Conservation (phyloP, 257 asterid genomes). For the Solanum infundibuliforme region DNA sequence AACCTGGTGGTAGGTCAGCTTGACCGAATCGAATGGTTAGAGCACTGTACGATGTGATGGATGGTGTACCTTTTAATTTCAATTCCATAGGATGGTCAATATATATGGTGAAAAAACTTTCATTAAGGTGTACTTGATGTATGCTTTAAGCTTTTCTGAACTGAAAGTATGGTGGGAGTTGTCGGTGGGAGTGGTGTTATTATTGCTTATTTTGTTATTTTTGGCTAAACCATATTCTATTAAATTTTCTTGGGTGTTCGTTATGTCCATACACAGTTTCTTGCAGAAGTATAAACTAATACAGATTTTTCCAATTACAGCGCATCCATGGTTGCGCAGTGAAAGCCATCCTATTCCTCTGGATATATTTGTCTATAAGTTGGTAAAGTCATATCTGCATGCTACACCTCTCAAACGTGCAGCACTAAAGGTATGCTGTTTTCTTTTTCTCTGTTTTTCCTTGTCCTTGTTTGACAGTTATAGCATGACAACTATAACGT, state of each 20-base stretch:
- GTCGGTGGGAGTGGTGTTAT: background rate
- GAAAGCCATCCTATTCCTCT: slow-evolving; percentile 84
- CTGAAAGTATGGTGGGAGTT: background rate
- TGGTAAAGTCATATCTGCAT: slow-evolving; percentile 70
- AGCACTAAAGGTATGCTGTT: slow-evolving; percentile 62
- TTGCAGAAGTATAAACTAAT: background rate
- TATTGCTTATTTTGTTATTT: background rate
- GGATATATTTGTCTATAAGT: slow-evolving; percentile 72
- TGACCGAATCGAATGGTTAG: background rate
- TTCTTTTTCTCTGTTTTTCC: background rate
- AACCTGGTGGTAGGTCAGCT: background rate
- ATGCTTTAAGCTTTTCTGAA: background rate
- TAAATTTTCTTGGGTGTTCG: background rate
- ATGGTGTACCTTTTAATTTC: background rate
- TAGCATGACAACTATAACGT: background rate
- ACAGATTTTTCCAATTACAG: slow-evolving; percentile 28
- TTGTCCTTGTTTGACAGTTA: background rate
- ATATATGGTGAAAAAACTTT: background rate
- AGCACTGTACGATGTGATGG: background rate
- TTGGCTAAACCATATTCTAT: background rate
- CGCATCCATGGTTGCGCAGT: slow-evolving; percentile 92
- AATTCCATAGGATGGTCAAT: background rate
- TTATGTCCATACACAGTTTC: background rate
- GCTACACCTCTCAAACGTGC: slow-evolving; percentile 96
- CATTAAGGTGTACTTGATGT: background rate